Conservation (phyloP, 2,329 filamentous ascomycete genomes). For the Colletotrichum sp. region DNA sequence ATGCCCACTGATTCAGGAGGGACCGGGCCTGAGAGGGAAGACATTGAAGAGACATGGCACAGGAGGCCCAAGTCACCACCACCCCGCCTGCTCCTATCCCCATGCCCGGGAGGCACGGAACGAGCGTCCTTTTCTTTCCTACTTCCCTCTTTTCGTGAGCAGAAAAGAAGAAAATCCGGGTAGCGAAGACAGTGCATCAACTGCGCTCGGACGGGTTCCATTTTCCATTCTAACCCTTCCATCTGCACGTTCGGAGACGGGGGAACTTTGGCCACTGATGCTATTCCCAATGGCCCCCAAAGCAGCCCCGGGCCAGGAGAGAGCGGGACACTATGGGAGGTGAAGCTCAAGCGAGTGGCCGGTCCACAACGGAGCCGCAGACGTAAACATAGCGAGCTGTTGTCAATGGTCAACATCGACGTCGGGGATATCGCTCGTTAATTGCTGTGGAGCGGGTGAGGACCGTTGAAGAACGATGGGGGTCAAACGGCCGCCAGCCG, state of each 20-base stretch:
- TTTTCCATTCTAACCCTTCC: not conserved
- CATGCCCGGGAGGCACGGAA: not conserved
- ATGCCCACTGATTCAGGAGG: not conserved
- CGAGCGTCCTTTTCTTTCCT: not conserved
- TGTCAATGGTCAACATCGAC: not conserved
- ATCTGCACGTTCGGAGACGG: not conserved
- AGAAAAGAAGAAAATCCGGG: not conserved
- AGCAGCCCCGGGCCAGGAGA: not conserved
- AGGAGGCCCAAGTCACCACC: not conserved
- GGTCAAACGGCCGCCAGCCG: not conserved
- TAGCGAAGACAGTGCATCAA: slow-evolving; percentile 12
- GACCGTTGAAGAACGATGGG: slow-evolving; percentile 16
- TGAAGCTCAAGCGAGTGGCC: not conserved
- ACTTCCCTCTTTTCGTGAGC: not conserved
- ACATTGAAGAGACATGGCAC: not conserved
- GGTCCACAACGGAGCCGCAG: slow-evolving; percentile 10
- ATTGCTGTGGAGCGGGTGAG: not conserved
- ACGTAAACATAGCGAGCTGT: not conserved
- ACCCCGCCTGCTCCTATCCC: not conserved
- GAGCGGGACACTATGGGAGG: not conserved
- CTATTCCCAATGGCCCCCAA: not conserved
- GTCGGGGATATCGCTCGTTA: not conserved
- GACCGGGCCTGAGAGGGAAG: not conserved
- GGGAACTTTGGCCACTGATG: not conserved
- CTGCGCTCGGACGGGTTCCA: slow-evolving; percentile 1